Conservation (phyloP, 495 filamentous ascomycete genomes). For the Xylaria sp. region DNA sequence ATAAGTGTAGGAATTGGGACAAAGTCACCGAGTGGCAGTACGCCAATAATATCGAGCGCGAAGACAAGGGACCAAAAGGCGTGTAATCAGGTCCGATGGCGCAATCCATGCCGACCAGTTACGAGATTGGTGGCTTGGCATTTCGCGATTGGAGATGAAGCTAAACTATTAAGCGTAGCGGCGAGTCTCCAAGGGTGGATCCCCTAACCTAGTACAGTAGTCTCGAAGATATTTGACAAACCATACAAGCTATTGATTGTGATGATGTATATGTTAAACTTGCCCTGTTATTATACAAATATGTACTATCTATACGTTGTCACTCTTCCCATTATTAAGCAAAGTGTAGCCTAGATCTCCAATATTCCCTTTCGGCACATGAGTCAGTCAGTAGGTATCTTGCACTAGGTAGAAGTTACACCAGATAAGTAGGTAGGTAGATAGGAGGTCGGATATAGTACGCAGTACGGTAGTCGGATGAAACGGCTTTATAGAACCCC, state of each 20-base stretch:
- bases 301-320: too few relatives aligned
- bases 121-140: conserved; percentile 13
- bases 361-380: not conserved
- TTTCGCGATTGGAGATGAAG: conserved; percentile 2
- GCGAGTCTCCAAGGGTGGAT: too few relatives aligned
- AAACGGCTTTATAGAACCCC: not conserved
- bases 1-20: conserved; percentile 34
- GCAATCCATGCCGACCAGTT: not conserved
- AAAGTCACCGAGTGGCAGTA: conserved; percentile 28
- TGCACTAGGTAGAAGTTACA: not conserved
- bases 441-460: not conserved
- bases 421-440: not conserved
- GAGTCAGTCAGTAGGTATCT: not conserved
- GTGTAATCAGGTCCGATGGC: conserved; percentile 6
- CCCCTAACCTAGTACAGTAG: too few relatives aligned
- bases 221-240: not conserved
- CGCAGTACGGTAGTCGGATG: too few relatives aligned
- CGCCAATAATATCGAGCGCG: conserved; percentile 1
- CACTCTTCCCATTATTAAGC: not conserved
- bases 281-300: not conserved
- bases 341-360: not conserved
- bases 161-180: too few relatives aligned
- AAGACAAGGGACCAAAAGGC: not conserved
- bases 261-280: not conserved
- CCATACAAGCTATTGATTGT: not conserved